phyloP scores from a whole-genome alignment of 805 yeast species.

The Suhomyces canberraensis region DNA sequence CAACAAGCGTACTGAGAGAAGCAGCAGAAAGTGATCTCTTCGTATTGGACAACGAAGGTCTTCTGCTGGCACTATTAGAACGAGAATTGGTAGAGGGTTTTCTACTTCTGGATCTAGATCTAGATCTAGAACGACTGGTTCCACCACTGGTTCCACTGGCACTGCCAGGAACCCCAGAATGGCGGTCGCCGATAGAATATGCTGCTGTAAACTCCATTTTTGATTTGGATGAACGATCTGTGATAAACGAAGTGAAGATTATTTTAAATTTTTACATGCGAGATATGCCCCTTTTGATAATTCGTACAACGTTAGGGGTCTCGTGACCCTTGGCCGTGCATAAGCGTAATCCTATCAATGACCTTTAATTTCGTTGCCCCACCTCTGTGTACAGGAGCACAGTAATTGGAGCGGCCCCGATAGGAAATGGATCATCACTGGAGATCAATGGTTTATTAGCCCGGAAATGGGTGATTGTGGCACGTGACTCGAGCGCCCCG shows the following conservation, averaged over 20 bases:
- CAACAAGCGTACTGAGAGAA: conserved; percentile 25
- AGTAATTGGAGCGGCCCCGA: too few species aligned
- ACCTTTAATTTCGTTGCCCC: too few species aligned
- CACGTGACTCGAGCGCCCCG: too few species aligned
- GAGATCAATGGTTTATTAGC: too few species aligned
- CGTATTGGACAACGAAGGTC: conserved; percentile 14
- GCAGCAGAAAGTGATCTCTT: conserved; percentile 35
- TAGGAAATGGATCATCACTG: too few species aligned
- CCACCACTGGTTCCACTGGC: neutral
- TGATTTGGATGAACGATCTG: neutral
- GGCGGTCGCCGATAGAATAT: conserved; percentile 3
- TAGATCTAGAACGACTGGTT: conserved; percentile 28
- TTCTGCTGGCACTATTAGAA: conserved; percentile 30
- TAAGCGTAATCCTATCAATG: too few species aligned
- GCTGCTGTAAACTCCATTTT: conserved; percentile 15
- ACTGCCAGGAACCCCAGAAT: neutral
- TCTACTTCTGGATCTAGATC: conserved; percentile 36
- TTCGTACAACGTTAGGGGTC: too few species aligned
- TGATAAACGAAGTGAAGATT: neutral
- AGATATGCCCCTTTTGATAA: too few species aligned
- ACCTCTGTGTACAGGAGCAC: too few species aligned
- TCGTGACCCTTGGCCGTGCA: conserved; percentile 3
- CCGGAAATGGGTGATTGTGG: too few species aligned
- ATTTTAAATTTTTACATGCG: too few species aligned
- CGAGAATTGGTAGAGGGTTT: conserved; percentile 33